A percentile compares a stretch with the other conserved stretches of the same genome.
phyloP scores from a whole-genome alignment of 176 grass and related monocot genomes.

The Ampelocalamus luodianensis region DNA sequence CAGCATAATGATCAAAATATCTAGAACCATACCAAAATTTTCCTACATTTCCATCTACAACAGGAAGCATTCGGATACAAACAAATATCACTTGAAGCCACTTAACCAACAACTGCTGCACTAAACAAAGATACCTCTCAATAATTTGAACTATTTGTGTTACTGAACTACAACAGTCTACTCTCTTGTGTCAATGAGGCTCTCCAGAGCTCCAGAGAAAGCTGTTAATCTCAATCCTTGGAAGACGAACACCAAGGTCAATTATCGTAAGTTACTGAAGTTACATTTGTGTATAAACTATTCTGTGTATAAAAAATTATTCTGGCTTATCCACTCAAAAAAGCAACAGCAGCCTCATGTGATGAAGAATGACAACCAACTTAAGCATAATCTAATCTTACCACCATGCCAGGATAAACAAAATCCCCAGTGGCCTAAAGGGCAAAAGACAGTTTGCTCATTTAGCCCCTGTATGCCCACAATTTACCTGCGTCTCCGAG shows the following conservation, averaged over 20 bases:
- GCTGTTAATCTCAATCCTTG: conserved; percentile 3
- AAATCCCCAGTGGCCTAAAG: conserved; percentile 1
- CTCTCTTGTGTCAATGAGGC: neutral
- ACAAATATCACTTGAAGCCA: neutral
- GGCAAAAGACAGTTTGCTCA: conserved; percentile 21
- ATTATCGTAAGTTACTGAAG: conserved; percentile 20
- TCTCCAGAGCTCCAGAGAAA: conserved; percentile 8
- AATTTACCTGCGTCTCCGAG: conserved; percentile 58
- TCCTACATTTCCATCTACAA: neutral
- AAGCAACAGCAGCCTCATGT: conserved; percentile 2
- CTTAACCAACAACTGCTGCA: neutral
- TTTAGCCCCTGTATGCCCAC: neutral
- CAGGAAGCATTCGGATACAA: conserved; percentile 4
- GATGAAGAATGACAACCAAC: conserved; percentile 12
- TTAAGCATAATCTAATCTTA: conserved; percentile 36
- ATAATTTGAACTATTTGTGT: neutral
- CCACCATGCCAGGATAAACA: conserved; percentile 9
- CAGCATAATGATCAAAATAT: neutral
- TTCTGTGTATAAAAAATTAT: conserved; percentile 34
- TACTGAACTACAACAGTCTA: conserved; percentile 11
- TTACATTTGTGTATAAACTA: conserved; percentile 36
- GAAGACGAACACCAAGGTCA: conserved; percentile 16
- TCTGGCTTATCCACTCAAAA: conserved; percentile 11
- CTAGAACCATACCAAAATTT: neutral
- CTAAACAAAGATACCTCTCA: conserved; percentile 21